Evolutionary conservation across 352 stramenopile species (phyloP), one percentile per base, ranked within the genome.

Genomic region (Globisporangium takayamanum): DNA sequence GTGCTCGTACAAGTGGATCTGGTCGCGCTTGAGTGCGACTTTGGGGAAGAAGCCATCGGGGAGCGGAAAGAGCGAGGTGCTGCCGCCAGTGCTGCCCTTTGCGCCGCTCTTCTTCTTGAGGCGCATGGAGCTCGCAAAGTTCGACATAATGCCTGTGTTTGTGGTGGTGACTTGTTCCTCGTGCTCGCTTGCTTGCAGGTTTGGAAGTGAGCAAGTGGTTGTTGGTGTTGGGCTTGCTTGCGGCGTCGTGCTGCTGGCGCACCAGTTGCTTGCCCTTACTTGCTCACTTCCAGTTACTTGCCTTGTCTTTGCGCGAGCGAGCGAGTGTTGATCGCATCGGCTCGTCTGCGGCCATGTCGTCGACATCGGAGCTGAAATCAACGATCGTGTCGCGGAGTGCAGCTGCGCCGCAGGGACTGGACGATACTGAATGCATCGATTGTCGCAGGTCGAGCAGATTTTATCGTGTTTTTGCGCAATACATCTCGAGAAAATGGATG

Each of bases 11-110:
- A 63, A 50, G 48, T 68, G 36, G 28, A 77, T 33, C 55, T 78
- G 55, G n/a, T 55, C 54, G 20, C n/a, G 10, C 26, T 61, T 60
- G 45, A 88, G 45, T 28, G 66, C 30, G 2, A 87, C 45, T 53
- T 72, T 50, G 28, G 70, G 60, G 55, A 87, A 87, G 50, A 73
- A 84, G 53, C 66, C 48, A 16, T 76, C 68, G 5, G 72, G 67
- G 25, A 87, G 50, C 8, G 67, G 67, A 44, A 74, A 71, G 8
- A 53, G 7, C 47, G 59, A 50, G 44, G 37, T 36, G 25, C 18
- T 55, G n/a, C 25, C 47, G 45, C n/a, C 15, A 2, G n/a, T 44
- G 33, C 30, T 15, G 30, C 30, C 18, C 18, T 12, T 49, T n/a
- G 42, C 22, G 50, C 26, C n/a, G 39, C 30, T 50, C 22, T 49